phyloP scores from a whole-genome alignment of 2,329 filamentous ascomycete genomes.

The Anthostomella pinea region DNA sequence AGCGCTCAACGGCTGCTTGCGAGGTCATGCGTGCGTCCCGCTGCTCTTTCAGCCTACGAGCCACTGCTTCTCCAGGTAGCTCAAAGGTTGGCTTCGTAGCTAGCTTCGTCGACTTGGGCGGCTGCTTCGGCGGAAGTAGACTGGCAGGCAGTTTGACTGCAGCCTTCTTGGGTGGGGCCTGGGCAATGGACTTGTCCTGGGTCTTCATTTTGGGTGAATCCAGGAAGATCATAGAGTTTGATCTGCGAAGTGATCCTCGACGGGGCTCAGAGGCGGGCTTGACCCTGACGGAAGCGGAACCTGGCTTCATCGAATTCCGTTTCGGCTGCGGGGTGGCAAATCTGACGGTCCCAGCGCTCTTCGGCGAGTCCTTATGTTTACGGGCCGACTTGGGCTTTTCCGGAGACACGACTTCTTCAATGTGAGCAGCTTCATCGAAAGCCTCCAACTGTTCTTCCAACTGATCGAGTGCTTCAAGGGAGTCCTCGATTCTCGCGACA shows the following conservation, averaged over 20 bases:
- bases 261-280: slow-evolving; percentile 38
- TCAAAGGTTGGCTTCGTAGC: slow-evolving; percentile 57
- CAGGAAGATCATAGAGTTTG: slow-evolving; percentile 39
- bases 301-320: slow-evolving; percentile 23
- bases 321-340: slow-evolving; percentile 26
- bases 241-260: slow-evolving; percentile 39
- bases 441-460: slow-evolving; percentile 61
- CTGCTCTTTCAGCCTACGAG: slow-evolving; percentile 34
- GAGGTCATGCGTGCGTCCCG: slow-evolving; percentile 49
- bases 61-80: slow-evolving; percentile 60
- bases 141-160: slow-evolving; percentile 36
- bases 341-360: slow-evolving; percentile 12
- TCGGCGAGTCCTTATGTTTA: slow-evolving; percentile 13
- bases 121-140: slow-evolving; percentile 44
- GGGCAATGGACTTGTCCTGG: slow-evolving; percentile 22
- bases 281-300: slow-evolving; percentile 40
- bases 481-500: slow-evolving; percentile 57
- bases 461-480: slow-evolving; percentile 59
- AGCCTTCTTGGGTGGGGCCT: slow-evolving; percentile 27
- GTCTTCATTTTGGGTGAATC: slow-evolving; percentile 25
- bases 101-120: slow-evolving; percentile 51
- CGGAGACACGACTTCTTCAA: slow-evolving; percentile 20
- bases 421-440: slow-evolving; percentile 34
- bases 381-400: slow-evolving; percentile 9
- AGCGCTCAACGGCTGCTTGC: slow-evolving; percentile 28